phyloP scores from a whole-genome alignment of 2,329 filamentous ascomycete genomes.

The Nothopassalora personata region DNA sequence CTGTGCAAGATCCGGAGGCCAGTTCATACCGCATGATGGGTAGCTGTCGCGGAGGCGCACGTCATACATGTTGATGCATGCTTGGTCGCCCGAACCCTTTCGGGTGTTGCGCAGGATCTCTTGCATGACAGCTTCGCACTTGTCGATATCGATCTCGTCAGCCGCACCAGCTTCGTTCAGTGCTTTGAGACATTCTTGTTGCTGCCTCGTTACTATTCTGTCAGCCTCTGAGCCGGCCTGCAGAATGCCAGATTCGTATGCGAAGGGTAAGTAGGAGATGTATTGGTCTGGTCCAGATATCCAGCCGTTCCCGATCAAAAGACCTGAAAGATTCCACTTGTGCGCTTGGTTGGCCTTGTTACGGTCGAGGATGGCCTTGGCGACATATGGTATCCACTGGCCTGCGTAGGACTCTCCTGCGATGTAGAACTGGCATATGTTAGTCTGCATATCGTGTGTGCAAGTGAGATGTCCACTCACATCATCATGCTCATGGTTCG shows the following conservation, averaged over 20 bases:
- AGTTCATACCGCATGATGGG: slow-evolving; percentile 92
- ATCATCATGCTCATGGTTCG: slow-evolving; percentile 86
- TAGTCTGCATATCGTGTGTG: neutral
- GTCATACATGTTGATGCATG: slow-evolving; percentile 96
- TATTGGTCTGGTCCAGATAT: slow-evolving; percentile 89
- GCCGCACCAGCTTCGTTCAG: slow-evolving; percentile 53
- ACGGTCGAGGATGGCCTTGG: slow-evolving; percentile 80
- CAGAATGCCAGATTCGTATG: slow-evolving; percentile 70
- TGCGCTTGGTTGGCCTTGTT: slow-evolving; percentile 57
- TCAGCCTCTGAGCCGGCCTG: slow-evolving; percentile 62
- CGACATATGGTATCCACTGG: slow-evolving; percentile 95
- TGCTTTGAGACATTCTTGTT: slow-evolving; percentile 60
- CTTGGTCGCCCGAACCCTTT: slow-evolving; percentile 39
- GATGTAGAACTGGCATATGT: slow-evolving; percentile 67
- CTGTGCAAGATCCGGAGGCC: slow-evolving; percentile 77
- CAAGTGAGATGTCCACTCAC: slow-evolving; percentile 51
- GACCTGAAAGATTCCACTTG: slow-evolving; percentile 73
- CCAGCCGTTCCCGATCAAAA: slow-evolving; percentile 97
- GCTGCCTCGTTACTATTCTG: slow-evolving; percentile 61
- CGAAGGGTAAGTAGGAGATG: slow-evolving; percentile 74
- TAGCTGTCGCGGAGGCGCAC: slow-evolving; percentile 74
- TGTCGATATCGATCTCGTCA: slow-evolving; percentile 58
- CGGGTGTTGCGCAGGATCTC: slow-evolving; percentile 62
- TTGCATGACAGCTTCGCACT: slow-evolving; percentile 74
- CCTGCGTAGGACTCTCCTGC: slow-evolving; percentile 96